A percentile compares a stretch with the other conserved stretches of the same genome.
These are phyloP conservation scores for Colletotrichum destructivum DNA, from an alignment of 2,329 filamentous ascomycete genomes.

Conservation along the genomic window DNA sequence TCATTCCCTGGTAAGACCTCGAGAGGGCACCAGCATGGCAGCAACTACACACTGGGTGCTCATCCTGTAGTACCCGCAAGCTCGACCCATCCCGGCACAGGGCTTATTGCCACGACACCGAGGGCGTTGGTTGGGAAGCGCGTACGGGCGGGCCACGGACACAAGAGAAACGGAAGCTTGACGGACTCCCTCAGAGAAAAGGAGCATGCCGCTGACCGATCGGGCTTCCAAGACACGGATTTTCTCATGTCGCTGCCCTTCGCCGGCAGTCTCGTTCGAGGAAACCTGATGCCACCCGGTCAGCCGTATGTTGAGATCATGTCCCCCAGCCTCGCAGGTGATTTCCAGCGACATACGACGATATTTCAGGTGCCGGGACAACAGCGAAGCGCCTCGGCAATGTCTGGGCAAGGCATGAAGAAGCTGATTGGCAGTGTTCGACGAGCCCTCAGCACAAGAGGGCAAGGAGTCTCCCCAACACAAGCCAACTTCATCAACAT, in stretches of 20 bases:
- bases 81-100: constrained; percentile 61
- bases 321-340: constrained; percentile 63
- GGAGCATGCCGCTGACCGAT: constrained; percentile 72
- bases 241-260: constrained; percentile 76
- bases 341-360: constrained; percentile 67
- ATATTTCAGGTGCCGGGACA: constrained; percentile 61
- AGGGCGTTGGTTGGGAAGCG: constrained; percentile 72
- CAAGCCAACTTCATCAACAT: constrained; percentile 66
- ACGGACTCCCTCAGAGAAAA: constrained; percentile 80
- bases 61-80: constrained; percentile 69
- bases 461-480: constrained; percentile 59
- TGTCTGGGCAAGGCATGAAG: constrained; percentile 83
- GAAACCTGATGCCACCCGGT: constrained; percentile 85
- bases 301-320: constrained; percentile 84
- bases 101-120: constrained; percentile 71
- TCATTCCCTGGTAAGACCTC: constrained; percentile 71
- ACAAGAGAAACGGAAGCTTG: constrained; percentile 90
- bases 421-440: constrained; percentile 90
- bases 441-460: constrained; percentile 79
- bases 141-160: constrained; percentile 70
- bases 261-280: constrained; percentile 88
- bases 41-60: constrained; percentile 62
- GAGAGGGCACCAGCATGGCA: constrained; percentile 54
- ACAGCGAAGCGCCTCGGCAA: constrained; percentile 64
- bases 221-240: constrained; percentile 67